Conservation (phyloP, 2,329 filamentous ascomycete genomes). For the Colletotrichum sp. region DNA sequence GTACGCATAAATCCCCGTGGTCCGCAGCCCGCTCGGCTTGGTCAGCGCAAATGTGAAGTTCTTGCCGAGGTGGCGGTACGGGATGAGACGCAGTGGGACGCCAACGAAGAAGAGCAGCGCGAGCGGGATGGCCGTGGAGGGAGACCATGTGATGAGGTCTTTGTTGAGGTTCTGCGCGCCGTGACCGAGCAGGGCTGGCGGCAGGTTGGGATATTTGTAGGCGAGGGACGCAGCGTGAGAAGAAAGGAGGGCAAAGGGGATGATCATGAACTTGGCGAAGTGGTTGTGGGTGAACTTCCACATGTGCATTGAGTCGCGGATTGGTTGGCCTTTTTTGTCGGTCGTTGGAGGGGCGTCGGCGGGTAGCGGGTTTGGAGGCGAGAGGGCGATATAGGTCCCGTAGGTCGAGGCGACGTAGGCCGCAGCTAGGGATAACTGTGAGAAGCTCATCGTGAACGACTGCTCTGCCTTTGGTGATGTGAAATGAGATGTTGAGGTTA, state of each 20-base stretch:
- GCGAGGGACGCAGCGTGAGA: constrained; percentile 25
- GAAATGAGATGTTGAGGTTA: not conserved
- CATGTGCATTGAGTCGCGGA: constrained; percentile 22
- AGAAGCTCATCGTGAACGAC: not conserved
- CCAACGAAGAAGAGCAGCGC: constrained; percentile 30
- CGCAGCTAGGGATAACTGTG: not conserved
- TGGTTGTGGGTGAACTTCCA: constrained; percentile 30
- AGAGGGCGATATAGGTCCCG: constrained; percentile 34
- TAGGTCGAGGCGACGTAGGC: constrained; percentile 30
- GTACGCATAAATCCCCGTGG: constrained; percentile 51
- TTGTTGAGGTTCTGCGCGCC: constrained; percentile 37
- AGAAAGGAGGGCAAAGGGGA: constrained; percentile 28
- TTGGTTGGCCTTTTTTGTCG: not conserved
- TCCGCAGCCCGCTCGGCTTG: constrained; percentile 49
- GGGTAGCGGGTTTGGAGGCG: constrained; percentile 33
- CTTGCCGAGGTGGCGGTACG: constrained; percentile 50
- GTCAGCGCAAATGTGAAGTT: constrained; percentile 60
- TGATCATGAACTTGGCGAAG: constrained; percentile 22
- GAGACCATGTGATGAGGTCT: constrained; percentile 39
- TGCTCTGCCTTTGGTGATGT: not conserved
- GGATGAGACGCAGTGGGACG: constrained; percentile 33
- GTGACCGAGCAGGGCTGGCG: constrained; percentile 25
- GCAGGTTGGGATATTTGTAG: constrained; percentile 24
- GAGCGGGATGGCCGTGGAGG: constrained; percentile 37
- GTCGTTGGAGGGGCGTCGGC: constrained; percentile 10